These are phyloP conservation scores for Cordyceps tenuipes DNA, from an alignment of 2,329 filamentous ascomycete genomes.

Conservation along the genomic window DNA sequence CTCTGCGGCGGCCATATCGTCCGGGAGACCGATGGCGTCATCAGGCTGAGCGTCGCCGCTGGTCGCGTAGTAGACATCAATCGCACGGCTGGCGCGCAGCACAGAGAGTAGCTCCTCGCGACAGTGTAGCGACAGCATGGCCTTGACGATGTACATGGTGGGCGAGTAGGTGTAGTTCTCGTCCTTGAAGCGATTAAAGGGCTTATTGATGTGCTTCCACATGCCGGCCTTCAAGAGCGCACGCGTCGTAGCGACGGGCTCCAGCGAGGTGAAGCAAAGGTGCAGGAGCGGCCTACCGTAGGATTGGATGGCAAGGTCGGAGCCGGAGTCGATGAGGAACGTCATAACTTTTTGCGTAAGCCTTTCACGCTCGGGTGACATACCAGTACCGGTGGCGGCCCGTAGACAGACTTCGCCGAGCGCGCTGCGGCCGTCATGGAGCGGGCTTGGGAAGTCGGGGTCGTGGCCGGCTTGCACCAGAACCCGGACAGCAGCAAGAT, in stretches of 20 bases:
- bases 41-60: conserved; percentile 44
- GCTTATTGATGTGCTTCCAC: conserved; percentile 56
- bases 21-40: conserved; percentile 43
- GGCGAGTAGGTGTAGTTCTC: conserved; percentile 53
- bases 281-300: conserved; percentile 51
- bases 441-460: conserved; percentile 54
- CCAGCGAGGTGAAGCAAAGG: conserved; percentile 49
- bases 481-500: conserved; percentile 46
- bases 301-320: conserved; percentile 46
- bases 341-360: conserved; percentile 49
- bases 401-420: conserved; percentile 56
- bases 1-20: conserved; percentile 41
- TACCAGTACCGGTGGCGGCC: conserved; percentile 37
- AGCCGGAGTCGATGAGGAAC: conserved; percentile 47
- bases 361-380: conserved; percentile 41
- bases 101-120: conserved; percentile 37
- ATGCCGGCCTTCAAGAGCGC: conserved; percentile 54
- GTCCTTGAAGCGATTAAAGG: conserved; percentile 46
- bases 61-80: conserved; percentile 47
- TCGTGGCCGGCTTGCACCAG: conserved; percentile 53
- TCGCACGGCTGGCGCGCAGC: conserved; percentile 42
- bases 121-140: conserved; percentile 32
- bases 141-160: conserved; percentile 50
- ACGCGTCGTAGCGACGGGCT: conserved; percentile 46
- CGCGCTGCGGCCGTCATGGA: conserved; percentile 54